Base-by-base conservation (phyloP, 2,329 filamentous ascomycete genomes). In the Leptographium wingfieldii region DNA sequence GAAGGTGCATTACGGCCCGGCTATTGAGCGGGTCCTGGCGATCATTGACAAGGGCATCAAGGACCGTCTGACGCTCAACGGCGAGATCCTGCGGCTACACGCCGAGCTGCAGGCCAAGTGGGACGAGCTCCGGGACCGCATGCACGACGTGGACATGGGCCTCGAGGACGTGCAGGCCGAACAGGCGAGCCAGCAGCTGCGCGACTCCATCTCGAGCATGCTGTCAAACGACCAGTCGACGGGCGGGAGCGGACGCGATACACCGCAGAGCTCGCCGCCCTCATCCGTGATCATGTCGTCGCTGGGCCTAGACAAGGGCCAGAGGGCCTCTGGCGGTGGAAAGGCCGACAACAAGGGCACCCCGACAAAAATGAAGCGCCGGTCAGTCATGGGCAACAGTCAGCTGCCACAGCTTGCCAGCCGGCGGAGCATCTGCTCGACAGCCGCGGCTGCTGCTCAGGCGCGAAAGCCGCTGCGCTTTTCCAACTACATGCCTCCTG, bases 11-110 rank as follows among this genome's bases (percentile, higher is more conserved):
- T 99, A 97, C 68, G 88, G 91, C 1, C 90, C 92, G 11, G 92
- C 94, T 1, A 95, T 99, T 69, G 90, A 94, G 69, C 83, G 92
- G 51, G 90, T 99, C 9, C 75, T 97, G 22, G 85, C 87, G 48
- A 95, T 97, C 69, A 96, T 97, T 57, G 90, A 96, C 66, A 92
- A 90, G 69, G 94, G 94, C n/a, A 87, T 97, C 68, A 88, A 89
- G 69, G 91, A 97, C 68, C 84, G 94, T n/a, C 77, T 96, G 56
- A 97, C 94, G 0, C 90, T 97, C 59, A 97, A 99, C 69, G 94
- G 94, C 53, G 94, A 97, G 73, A 94, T 97, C 63, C 73, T 97
- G 33, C 84, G 91, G 53, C 77, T 97, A 38, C 87, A 96, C 67
- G 82, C 84, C 7, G 92, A 97, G 67, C 87, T 96, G 76, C 86